phyloP scores from a whole-genome alignment of 768 basidiomycete species.

The Cantharellus anzutake region DNA sequence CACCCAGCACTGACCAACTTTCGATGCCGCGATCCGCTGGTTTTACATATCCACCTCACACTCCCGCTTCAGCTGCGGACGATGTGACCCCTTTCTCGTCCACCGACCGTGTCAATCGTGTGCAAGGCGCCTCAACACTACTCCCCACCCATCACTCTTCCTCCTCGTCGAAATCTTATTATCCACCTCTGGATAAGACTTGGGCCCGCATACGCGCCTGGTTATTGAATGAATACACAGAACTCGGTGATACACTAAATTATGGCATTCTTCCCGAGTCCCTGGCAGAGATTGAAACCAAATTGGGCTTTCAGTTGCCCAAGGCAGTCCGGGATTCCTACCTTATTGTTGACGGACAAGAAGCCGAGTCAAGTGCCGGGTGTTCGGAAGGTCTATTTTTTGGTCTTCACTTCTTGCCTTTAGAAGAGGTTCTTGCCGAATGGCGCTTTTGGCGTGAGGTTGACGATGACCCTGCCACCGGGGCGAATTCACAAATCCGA shows the following conservation, averaged over 20 bases:
- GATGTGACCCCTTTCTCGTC: slow-evolving; percentile 30
- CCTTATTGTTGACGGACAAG: slow-evolving; percentile 78
- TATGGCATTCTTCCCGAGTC: slow-evolving; percentile 70
- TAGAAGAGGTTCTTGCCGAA: slow-evolving; percentile 87
- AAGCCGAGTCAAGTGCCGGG: slow-evolving; percentile 71
- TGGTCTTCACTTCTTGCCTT: slow-evolving; percentile 78
- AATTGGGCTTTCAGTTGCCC: slow-evolving; percentile 72
- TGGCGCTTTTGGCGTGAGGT: slow-evolving; percentile 95
- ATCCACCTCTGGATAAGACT: slow-evolving; percentile 64
- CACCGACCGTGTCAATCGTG: not conserved
- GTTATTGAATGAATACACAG: slow-evolving; percentile 75
- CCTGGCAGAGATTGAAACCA: slow-evolving; percentile 62
- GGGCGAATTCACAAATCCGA: slow-evolving; percentile 52
- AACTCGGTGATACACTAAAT: slow-evolving; percentile 89
- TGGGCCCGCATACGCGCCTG: slow-evolving; percentile 74
- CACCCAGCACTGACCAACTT: slow-evolving; percentile 42
- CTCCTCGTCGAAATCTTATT: slow-evolving; percentile 23
- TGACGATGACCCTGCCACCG: slow-evolving; percentile 72
- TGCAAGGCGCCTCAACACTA: slow-evolving; percentile 21
- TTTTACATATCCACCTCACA: slow-evolving; percentile 56
- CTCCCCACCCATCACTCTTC: slow-evolving; percentile 47
- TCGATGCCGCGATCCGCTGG: slow-evolving; percentile 24
- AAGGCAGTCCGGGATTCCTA: slow-evolving; percentile 82
- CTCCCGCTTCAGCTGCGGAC: slow-evolving; percentile 36
- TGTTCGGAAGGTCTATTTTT: slow-evolving; percentile 88